phyloP scores from a whole-genome alignment of 2,329 filamentous ascomycete genomes.

The Penicillium sp. region DNA sequence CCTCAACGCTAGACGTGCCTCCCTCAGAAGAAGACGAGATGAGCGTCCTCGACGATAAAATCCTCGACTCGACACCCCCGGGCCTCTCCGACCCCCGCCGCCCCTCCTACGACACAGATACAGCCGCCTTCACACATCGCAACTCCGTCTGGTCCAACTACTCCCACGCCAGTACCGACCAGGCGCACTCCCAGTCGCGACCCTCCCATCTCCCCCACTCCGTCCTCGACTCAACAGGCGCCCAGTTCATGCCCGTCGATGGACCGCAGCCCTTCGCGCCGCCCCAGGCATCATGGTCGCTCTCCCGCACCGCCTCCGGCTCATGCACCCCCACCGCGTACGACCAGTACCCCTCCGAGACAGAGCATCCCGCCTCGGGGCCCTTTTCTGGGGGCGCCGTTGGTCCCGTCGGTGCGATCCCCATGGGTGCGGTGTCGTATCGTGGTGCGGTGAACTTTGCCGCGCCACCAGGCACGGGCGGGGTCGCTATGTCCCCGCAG shows the following conservation, averaged over 20 bases:
- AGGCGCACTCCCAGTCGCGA: conserved; percentile 42
- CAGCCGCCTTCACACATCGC: conserved; percentile 56
- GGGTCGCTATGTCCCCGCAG: conserved; percentile 63
- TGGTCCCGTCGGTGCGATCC: conserved; percentile 43
- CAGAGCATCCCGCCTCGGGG: conserved; percentile 47
- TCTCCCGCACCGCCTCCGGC: conserved; percentile 63
- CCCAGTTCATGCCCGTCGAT: conserved; percentile 67
- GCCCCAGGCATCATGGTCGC: conserved; percentile 62
- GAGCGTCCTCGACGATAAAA: conserved; percentile 53
- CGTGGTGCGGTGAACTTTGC: conserved; percentile 53
- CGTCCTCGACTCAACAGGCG: conserved; percentile 53
- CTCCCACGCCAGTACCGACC: conserved; percentile 45
- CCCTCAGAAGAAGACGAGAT: conserved; percentile 55
- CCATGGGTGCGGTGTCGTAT: conserved; percentile 44
- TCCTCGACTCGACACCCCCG: conserved; percentile 52
- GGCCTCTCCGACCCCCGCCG: conserved; percentile 52
- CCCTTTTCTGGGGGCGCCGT: conserved; percentile 47
- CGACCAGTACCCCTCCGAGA: conserved; percentile 61
- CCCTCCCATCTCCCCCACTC: conserved; percentile 48
- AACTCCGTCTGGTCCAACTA: conserved; percentile 55
- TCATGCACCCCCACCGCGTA: conserved; percentile 76
- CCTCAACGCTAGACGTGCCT: conserved; percentile 45
- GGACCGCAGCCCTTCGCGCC: conserved; percentile 46
- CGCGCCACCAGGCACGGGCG: conserved; percentile 48
- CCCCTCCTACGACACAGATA: conserved; percentile 49